Base-by-base conservation (phyloP, 2,329 filamentous ascomycete species). In the Dactylellina haptotyla region DNA sequence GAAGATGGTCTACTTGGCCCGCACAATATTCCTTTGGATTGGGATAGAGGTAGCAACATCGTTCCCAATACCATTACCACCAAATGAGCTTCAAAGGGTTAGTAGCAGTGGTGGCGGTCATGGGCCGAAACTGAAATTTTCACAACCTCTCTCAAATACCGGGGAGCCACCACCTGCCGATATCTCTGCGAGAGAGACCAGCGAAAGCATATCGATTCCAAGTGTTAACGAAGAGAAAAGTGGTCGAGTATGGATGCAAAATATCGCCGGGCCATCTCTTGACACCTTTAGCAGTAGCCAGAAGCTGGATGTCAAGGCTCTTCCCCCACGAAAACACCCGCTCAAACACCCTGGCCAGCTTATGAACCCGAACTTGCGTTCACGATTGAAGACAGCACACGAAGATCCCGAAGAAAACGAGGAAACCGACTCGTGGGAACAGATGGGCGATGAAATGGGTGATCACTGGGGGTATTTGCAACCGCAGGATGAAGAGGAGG, bases 221-320 rank as follows among this genome's bases (percentile, higher is more conserved):
- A 62, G 65, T 20, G 16, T 62, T 1, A 50, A 32, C 30, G 65
- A 70, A 18, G 65, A 70, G 20, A 62, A 41, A 12, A 16, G 1
- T 9, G 65, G 65, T 3, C 28, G 25, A 4, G 34, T 26, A 6
- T 56, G 46, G 65, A 25, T 70, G 3, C 43, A 62, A 14, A 56
- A 41, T 45, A 28, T 62, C 14, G 56, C 56, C 0, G 65, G 65
- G 1, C 63, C 63, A 12, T 28, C 45, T 5, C 16, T 53, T 9
- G 25, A 59, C 26, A 43, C 25, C 14, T 65, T 65, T 34, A 4
- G 39, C 3, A 64, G 4, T 37, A 20, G 34, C 20, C 34, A 28
- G 16, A 43, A 16, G 6, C 3, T 37, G 12, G 14, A 23, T 30
- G 14, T n/a, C 32, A 30, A 43, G 2, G 34, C 23, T n/a, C 18